phyloP scores from a whole-genome alignment of 345 rosid species.

The Adansonia digitata region DNA sequence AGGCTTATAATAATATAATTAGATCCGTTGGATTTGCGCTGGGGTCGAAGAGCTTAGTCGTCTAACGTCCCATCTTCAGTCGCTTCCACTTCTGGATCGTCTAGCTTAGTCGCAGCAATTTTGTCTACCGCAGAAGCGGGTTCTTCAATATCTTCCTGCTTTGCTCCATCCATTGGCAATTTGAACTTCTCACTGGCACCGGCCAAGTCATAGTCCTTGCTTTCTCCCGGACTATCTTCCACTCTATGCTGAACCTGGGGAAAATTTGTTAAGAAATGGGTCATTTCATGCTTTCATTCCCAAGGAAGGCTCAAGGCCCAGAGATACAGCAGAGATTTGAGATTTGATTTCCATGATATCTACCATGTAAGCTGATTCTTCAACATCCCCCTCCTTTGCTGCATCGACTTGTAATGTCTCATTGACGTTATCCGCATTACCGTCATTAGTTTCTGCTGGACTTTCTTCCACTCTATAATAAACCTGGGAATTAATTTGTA shows the following conservation, averaged over 20 bases:
- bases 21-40: not conserved
- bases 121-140: not conserved
- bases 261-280: not conserved
- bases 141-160: too few relatives aligned
- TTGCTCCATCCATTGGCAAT: conserved; percentile 2
- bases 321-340: not conserved
- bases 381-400: conserved; percentile 11
- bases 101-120: not conserved
- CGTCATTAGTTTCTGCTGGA: conserved; percentile 15
- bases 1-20: not conserved
- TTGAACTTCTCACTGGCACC: conserved; percentile 10
- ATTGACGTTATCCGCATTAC: not conserved
- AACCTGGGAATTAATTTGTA: conserved; percentile 33
- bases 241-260: conserved; percentile 50
- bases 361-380: conserved; percentile 6
- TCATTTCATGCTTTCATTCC: not conserved
- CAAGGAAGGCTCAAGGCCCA: too few relatives aligned
- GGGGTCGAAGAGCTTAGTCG: not conserved
- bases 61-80: too few relatives aligned
- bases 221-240: conserved; percentile 31
- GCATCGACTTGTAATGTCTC: conserved; percentile 17
- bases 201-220: not conserved
- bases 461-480: conserved; percentile 51
- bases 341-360: too few relatives aligned
- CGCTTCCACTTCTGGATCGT: not conserved